Base-by-base conservation (phyloP, 352 stramenopile species). In the Pythium angustatum region DNA sequence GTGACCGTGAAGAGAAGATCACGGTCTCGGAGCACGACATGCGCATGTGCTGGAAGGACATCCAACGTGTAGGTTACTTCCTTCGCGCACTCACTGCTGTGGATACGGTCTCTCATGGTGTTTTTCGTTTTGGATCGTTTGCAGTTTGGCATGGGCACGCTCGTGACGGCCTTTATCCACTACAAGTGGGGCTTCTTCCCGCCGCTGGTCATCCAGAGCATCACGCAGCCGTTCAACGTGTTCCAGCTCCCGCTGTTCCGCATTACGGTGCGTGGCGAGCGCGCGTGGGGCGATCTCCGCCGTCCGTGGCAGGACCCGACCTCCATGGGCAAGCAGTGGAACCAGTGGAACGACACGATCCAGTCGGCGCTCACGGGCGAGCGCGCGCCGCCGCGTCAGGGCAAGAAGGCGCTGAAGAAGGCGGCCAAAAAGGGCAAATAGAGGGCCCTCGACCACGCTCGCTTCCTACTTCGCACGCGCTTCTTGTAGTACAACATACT, bases 181-280 rank as follows among this genome's bases (percentile, higher is more conserved):
- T 87, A 76, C 68, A 84, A 90, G 62, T 94, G 77, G 79, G 79
- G 80, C 51, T 93, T 92, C 69, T 91, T 90, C 69, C 85, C 85
- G 21, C 85, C 85, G 38, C 76, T 94, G 14, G 65, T 94, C 62
- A 91, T 94, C 67, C 83, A 91, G 73, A 75, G 77, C 31, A 75
- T 93, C 56, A 91, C 81, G 64, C 83, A 91, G 78, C 85, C 85
- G 17, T 87, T 88, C 48, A 90, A 90, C 69, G 51, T 94, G 45
- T 75, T 79, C 43, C 79, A 91, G 57, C 69, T 78, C 30, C 73
- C 77, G n/a, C 61, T 94, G 24, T 81, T 84, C 61, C 84, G 85
- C 58, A 75, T 94, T 28, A 76, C 72, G 50, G 53, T 94, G 54
- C 79, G 80, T 17, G 74, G 76, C 0, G 66, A 94, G 50, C 75